Evolutionary conservation across 176 grass and related monocot genomes (phyloP).

Genomic region (Raddia guianensis): DNA sequence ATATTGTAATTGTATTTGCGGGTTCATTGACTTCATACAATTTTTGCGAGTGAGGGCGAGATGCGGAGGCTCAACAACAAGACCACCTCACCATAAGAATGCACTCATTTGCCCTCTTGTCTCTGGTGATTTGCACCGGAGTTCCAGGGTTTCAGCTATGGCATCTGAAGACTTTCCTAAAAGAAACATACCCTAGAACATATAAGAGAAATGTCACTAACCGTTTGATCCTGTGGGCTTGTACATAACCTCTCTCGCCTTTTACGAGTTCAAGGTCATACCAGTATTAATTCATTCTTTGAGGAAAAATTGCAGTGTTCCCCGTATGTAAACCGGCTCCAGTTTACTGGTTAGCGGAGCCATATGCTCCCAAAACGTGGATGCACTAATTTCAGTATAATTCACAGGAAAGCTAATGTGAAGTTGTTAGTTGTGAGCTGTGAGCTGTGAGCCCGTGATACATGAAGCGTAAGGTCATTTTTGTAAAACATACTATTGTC

Average conservation of each 20-base stretch:
- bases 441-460: neutral
- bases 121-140: constrained; percentile 53
- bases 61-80: constrained; percentile 51
- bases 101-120: constrained; percentile 49
- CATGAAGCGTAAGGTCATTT: neutral
- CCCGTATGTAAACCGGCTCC: neutral
- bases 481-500: neutral
- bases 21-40: neutral
- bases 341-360: neutral
- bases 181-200: constrained; percentile 38
- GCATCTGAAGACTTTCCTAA: constrained; percentile 58
- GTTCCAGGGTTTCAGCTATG: constrained; percentile 55
- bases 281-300: neutral
- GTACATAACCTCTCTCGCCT: neutral
- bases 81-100: constrained; percentile 40
- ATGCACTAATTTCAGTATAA: neutral
- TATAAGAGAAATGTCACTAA: constrained; percentile 11
- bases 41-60: constrained; percentile 49
- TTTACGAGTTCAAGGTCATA: neutral
- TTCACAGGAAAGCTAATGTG: neutral
- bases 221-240: neutral
- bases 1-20: neutral
- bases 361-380: neutral
- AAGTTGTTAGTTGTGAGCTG: neutral
- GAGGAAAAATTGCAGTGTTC: neutral